These are phyloP conservation scores for Yarrowia sp. DNA, from an alignment of 805 yeast genomes.

Conservation along the genomic window DNA sequence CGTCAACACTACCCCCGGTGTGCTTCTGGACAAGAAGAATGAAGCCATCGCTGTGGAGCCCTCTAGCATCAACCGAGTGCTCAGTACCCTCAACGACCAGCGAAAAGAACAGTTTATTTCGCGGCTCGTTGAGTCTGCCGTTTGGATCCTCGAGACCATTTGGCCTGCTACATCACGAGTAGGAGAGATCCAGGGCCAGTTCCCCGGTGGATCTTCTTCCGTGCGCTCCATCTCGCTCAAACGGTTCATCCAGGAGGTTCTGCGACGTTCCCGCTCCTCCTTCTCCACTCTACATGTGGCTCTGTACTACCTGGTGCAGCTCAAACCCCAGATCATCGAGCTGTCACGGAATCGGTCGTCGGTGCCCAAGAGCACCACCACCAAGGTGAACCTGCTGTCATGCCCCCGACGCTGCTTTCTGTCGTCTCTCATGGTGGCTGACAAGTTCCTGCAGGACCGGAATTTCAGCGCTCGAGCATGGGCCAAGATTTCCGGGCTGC, in stretches of 20 bases:
- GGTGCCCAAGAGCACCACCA: conserved; percentile 2
- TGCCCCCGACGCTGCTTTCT: conserved; percentile 70
- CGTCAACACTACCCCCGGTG: conserved; percentile 10
- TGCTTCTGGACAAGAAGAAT: conserved; percentile 4
- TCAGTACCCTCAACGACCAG: conserved; percentile 2
- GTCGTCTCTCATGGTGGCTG: conserved; percentile 65
- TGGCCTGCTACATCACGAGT: conserved; percentile 35
- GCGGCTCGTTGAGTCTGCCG: conserved; percentile 35
- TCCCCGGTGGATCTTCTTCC: conserved; percentile 30
- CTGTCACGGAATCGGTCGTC: not conserved
- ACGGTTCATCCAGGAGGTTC: conserved; percentile 42
- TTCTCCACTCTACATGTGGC: conserved; percentile 63
- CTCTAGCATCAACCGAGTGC: conserved; percentile 19
- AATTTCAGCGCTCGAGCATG: conserved; percentile 68
- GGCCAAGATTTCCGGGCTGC: conserved; percentile 70
- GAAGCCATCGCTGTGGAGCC: conserved; percentile 2
- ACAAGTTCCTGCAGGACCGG: conserved; percentile 71
- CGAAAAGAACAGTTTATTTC: conserved; percentile 17
- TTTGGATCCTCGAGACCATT: conserved; percentile 36
- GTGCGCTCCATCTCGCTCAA: conserved; percentile 37
- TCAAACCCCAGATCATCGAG: conserved; percentile 38
- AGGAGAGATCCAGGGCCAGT: conserved; percentile 23
- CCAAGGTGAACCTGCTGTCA: conserved; percentile 25
- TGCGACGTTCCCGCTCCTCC: conserved; percentile 54
- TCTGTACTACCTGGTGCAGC: conserved; percentile 58